These are phyloP conservation scores for Hemileia vastatrix DNA, from an alignment of 1,284 basidiomycete species.

Conservation along the genomic window DNA sequence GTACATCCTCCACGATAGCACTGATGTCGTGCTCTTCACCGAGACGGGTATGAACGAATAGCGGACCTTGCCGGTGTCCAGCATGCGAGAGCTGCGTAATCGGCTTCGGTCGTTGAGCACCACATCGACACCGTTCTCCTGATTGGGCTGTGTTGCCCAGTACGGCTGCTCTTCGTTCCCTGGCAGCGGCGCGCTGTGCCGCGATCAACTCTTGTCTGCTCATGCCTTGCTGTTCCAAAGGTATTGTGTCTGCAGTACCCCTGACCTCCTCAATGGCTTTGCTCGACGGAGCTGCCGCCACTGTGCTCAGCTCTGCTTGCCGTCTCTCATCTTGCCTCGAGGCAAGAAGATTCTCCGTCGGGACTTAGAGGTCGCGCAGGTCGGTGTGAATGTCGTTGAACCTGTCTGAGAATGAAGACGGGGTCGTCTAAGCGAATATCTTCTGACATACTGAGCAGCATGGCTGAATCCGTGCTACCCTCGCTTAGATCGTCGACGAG, in stretches of 20 bases:
- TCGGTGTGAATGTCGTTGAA: slow-evolving; percentile 28
- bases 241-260: background rate
- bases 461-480: slow-evolving; percentile 60
- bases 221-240: background rate
- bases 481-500: slow-evolving; percentile 82
- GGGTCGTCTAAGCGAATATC: slow-evolving; percentile 79
- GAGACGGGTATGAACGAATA: slow-evolving; percentile 83
- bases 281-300: too few species aligned
- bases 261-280: background rate
- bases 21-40: slow-evolving; percentile 78
- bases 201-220: slow-evolving; percentile 2
- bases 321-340: slow-evolving; percentile 23
- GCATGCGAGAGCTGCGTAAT: slow-evolving; percentile 59
- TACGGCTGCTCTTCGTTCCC: slow-evolving; percentile 77
- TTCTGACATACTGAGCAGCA: too few species aligned
- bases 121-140: slow-evolving; percentile 74
- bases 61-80: slow-evolving; percentile 57
- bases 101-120: slow-evolving; percentile 69
- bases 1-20: slow-evolving; percentile 78
- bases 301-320: slow-evolving; percentile 29
- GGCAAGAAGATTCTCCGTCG: slow-evolving; percentile 24
- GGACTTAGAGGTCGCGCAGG: slow-evolving; percentile 5
- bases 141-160: slow-evolving; percentile 72
- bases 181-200: slow-evolving; percentile 67
- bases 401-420: slow-evolving; percentile 60